Evolutionary conservation across 2,329 filamentous ascomycete genomes (phyloP).

Genomic region (Neonectria ditissima): DNA sequence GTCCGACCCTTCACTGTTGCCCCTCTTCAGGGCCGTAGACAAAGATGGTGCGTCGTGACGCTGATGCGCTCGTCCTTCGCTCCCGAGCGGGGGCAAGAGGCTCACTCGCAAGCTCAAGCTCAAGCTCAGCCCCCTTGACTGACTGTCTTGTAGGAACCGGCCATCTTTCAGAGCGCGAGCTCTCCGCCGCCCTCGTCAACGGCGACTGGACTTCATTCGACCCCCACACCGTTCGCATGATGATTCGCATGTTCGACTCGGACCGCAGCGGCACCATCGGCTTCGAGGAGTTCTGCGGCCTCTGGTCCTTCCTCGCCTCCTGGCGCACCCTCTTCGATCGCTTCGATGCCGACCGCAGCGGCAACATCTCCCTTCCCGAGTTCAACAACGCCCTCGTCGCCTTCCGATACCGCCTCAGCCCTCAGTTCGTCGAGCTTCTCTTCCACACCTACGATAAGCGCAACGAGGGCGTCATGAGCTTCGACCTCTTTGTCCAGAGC

Average conservation of each 20-base stretch:
- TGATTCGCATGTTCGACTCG: conserved; percentile 99
- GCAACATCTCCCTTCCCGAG: conserved; percentile 87
- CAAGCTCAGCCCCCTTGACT: conserved; percentile 16
- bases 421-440: conserved; percentile 83
- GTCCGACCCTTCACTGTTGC: conserved; percentile 72
- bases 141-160: conserved; percentile 70
- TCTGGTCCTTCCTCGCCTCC: conserved; percentile 95
- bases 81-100: no score
- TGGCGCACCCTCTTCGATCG: conserved; percentile 96
- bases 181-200: conserved; percentile 92
- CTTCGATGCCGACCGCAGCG: conserved; percentile 88
- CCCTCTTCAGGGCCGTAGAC: conserved; percentile 91
- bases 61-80: background rate
- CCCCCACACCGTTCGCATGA: conserved; percentile 93
- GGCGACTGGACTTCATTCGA: conserved; percentile 97
- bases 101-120: no score
- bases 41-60: conserved; percentile 73
- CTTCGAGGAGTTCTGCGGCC: conserved; percentile 94
- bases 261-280: conserved; percentile 90
- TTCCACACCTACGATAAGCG: conserved; percentile 92
- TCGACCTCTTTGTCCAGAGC: conserved; percentile 97
- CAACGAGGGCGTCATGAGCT: conserved; percentile 79
- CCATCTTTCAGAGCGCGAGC: conserved; percentile 85
- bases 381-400: conserved; percentile 91
- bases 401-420: conserved; percentile 92